Evolutionary conservation across 2,329 filamentous ascomycete genomes (phyloP).

Genomic region (Alternaria arbusti): DNA sequence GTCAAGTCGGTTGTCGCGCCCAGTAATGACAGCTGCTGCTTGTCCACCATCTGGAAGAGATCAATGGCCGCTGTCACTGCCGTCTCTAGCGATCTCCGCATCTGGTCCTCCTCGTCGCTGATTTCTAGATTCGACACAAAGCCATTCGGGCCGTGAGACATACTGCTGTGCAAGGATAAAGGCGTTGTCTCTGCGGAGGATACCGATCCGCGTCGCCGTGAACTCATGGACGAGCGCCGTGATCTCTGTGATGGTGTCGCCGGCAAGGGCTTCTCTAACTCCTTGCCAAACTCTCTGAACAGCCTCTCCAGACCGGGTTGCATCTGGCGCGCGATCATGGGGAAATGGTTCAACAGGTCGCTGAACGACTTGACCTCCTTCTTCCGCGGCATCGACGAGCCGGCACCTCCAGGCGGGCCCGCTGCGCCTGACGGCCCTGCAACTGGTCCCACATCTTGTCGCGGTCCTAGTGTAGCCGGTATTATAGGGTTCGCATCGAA

Average conservation of each 20-base stretch:
- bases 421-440: constrained; percentile 6
- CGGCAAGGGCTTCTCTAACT: constrained; percentile 84
- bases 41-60: constrained; percentile 93
- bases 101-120: constrained; percentile 89
- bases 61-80: constrained; percentile 94
- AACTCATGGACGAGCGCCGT: constrained; percentile 40
- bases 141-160: constrained; percentile 45
- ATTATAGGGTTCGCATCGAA: constrained; percentile 78
- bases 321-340: constrained; percentile 96
- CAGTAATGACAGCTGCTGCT: constrained; percentile 88
- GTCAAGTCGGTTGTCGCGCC: constrained; percentile 94
- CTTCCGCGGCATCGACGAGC: constrained; percentile 66
- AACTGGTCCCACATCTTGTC: constrained; percentile 15
- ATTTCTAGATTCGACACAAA: constrained; percentile 62
- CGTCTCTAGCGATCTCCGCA: constrained; percentile 87
- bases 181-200: constrained; percentile 46
- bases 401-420: constrained; percentile 31
- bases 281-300: constrained; percentile 85
- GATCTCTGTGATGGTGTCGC: constrained; percentile 65
- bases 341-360: constrained; percentile 88
- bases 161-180: constrained; percentile 46
- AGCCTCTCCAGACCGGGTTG: constrained; percentile 86
- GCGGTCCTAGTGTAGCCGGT: constrained; percentile 59
- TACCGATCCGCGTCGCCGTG: constrained; percentile 42
- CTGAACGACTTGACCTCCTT: constrained; percentile 92